Evolutionary conservation across 805 yeast species (phyloP), one percentile per base, ranked within the genome.

Genomic region (Zygosaccharomyces siamensis): DNA sequence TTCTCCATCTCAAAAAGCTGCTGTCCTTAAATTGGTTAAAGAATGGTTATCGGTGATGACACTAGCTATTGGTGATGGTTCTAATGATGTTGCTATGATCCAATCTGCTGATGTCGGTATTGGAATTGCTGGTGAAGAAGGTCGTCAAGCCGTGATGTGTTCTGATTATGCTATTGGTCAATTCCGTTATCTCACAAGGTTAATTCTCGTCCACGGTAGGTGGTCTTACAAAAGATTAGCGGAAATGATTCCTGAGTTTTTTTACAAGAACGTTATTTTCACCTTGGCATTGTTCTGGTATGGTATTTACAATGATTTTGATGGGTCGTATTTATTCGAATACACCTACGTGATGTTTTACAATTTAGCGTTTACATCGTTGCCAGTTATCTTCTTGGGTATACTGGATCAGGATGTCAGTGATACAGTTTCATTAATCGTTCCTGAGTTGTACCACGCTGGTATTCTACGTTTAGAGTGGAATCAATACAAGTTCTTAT

Each of bases 41-140:
- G 79, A 81, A 26, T 76, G 81, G 14, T 71, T 86, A 41, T 81
- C 80, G 54, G 95, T 86, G 26, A 86, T 86, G 90, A 86, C 95
- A 0, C 69, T 86, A 49, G 92, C 93, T 6, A 85, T 86, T 63
- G 95, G 95, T 57, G 95, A 86, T 68, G 95, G 95, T 47, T 82
- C 93, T 18, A 86, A 86, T 63, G 95, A 86, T 70, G 95, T 86
- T 53, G 90, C 95, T 10, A 86, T 86, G 95, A 86, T 86, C 56
- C 95, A 86, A 66, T 82, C 89, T 26, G 93, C 95, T 1, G 83
- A 86, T 68, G 84, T 86, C 40, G 95, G 95, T 60, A 86, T 86
- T 48, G 95, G 95, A 70, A 86, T 86, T 62, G 90, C 90, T 3
- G 95, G 95, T 69, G 93, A 86, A 71, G 95, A 86, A 72, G 95